Evolutionary conservation across 768 basidiomycete species (phyloP), one percentile per base, ranked within the genome.

Genomic region (Fomitopsis pulvina): DNA sequence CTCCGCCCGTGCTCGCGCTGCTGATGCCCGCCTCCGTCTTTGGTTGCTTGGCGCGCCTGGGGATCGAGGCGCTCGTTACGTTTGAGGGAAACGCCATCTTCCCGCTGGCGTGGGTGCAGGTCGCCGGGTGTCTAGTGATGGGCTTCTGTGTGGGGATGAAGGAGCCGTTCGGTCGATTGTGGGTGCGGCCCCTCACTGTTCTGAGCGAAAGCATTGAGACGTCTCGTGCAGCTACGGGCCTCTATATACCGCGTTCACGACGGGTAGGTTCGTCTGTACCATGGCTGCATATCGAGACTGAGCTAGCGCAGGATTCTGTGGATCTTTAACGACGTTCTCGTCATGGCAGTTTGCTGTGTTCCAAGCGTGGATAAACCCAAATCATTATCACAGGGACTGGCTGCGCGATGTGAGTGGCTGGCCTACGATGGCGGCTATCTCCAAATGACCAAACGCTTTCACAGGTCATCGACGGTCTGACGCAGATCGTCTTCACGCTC

Each of bases 241-340:
- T 3, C 60, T 96, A 14, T 95, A 93, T 65, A 90, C 85, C 2
- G 90, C 88, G 20, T 63, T 92, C 11, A 90, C 92, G 0, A 96
- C 93, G 52, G 92, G 91, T 83, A 53, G 56, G 67, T 60, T 20
- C 8, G n/a, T 4, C 25, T 25, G 12, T 21, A 2, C 16, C 18
- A 16, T 20, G n/a, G 20, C 6, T 22, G 25, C 43, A 28, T 16
- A 43, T 39, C 29, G 41, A 30, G 22, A 30, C 37, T 48, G 11
- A 52, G 38, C 16, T 32, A 14, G 26, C 22, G 22, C 52, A 85
- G 93, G 92, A 12, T 92, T 97, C 66, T 98, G 96, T 62, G 96
- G 95, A 2, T 95, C 92, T 1, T 67, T 98, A 58, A 99, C 96
- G 9, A 97, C 93, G 2, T 98, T 98, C 71, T 96, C 94, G 14